Base-by-base conservation (phyloP, 148 eudicot species). In the Diospyros kaki region DNA sequence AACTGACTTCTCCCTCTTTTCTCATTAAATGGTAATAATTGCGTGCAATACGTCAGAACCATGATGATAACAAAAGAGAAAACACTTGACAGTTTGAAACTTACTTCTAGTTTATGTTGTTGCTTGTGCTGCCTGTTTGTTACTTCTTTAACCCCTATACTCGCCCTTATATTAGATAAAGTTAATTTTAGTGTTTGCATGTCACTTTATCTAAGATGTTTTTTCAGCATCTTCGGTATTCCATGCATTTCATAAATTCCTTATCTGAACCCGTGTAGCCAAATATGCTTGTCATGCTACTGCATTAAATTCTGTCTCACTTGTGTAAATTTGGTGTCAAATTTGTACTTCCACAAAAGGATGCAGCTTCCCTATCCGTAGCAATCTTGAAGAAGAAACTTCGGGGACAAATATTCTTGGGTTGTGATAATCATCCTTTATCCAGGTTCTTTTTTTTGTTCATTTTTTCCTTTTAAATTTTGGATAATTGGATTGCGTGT, bases 371-470 rank as follows among this genome's bases (percentile, higher is more conserved):
- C 14, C 85, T 93, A 38, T 80, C 90, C 6, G 77, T 89, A 46
- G 78, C 93, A 73, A 86, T 93, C 72, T 55, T 93, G 82, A 90
- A 86, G 75, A 93, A 84, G 86, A 89, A 89, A 61, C 73, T 89
- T 51, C 87, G 85, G 39, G 75, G 87, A 39, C 78, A 79, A 51
- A 77, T 89, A 73, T 93, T 86, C 70, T 75, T 93, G 79, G 98
- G 98, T 3, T 93, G 98, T 72, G 98, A 93, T 73, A 90, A 89
- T 85, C 96, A 93, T 84, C 92, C 98, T 72, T 59, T 93, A 67
- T 90, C 98, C 61, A 90, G 97, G 97, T 92, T 39, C 58, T 68
- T 28, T 73, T 43, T 65, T 73, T 56, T 56, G 51, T 52, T 65
- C 2, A 65, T 12, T 28, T 51, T 15, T 69, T 17, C 44, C n/a